Base-by-base conservation (phyloP, 257 asterid genomes). In the Pogostemon cablin region DNA sequence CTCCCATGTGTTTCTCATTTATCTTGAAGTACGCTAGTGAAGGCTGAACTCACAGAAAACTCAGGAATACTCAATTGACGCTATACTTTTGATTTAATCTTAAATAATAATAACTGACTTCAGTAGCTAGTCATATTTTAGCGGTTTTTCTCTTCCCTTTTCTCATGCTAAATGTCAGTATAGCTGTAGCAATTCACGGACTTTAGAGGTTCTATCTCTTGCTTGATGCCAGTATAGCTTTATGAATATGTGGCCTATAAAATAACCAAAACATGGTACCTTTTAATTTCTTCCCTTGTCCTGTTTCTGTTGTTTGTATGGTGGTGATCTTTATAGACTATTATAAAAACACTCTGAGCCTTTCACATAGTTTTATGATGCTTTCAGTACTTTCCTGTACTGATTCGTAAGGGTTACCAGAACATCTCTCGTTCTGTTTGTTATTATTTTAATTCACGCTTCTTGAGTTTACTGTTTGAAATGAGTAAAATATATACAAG, bases 1-100 rank as follows among this genome's bases (percentile, higher is more conserved):
- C 43, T 67, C 10, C 71, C 67, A 8, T 54, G 7, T 74, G 62
- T 75, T 56, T 71, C 59, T 62, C 68, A 42, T 65, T 60, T 59
- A 3, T 62, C 34, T 49, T 49, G 17, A 38, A 49, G 60, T 7
- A 40, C n/a, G 40, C 34, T 12, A n/a, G 62, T 35, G 43, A 71
- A 71, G 32, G 44, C 9, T 60, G n/a, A 38, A 71, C 11, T 53
- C 7, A 40, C 39, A 9, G 11, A 39, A 12, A 48, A 52, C 20
- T 46, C 59, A 9, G 17, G 25, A 35, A 1, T 57, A 58, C 12
- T 44, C 9, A 53, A 43, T 70, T 59, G 42, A 59, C 25, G 47
- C 7, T 48, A 35, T 69, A 9, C 25, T 3, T 50, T 35, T 65
- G 17, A n/a, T 43, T 69, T 48, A 6, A 5, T 69, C 56, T 20